Evolutionary conservation across 2,329 filamentous ascomycete species (phyloP).

Genomic region (Hortaea werneckii): DNA sequence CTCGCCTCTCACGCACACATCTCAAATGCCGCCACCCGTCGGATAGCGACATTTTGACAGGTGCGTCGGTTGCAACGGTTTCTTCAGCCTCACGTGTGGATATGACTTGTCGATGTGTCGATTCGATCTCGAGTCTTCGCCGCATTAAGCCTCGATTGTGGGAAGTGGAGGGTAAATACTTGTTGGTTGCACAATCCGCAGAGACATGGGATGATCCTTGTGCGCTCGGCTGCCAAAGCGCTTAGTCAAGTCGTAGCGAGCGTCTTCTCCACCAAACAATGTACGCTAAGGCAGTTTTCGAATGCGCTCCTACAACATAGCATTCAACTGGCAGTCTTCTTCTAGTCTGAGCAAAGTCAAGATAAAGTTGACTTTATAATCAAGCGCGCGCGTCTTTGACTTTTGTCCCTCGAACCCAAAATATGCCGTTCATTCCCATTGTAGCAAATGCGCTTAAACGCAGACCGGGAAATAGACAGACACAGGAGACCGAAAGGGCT

Average conservation of each 20-base stretch:
- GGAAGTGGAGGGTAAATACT: not conserved
- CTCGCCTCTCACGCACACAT: too few species aligned
- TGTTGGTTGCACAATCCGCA: constrained; percentile 1
- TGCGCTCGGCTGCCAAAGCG: not conserved
- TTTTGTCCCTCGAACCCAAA: too few species aligned
- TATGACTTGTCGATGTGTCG: not conserved
- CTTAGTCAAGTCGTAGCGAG: not conserved
- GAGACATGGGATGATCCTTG: constrained; percentile 1
- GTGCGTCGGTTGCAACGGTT: not conserved
- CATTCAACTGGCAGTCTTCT: too few species aligned
- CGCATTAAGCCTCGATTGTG: not conserved
- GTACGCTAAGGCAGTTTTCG: not conserved
- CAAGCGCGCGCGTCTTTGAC: too few species aligned
- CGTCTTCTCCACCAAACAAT: constrained; percentile 4
- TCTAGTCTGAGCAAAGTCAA: too few species aligned
- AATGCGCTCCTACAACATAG: too few species aligned
- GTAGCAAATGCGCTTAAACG: not conserved
- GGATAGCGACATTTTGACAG: not conserved
- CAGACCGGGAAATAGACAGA: not conserved
- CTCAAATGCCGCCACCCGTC: not conserved
- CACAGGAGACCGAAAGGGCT: not conserved
- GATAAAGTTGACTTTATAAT: too few species aligned
- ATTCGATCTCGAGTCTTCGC: not conserved
- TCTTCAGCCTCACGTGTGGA: too few species aligned
- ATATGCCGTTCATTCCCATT: not conserved